Base-by-base conservation (phyloP, 1,139 yeast genomes). In the Debaryomyces nepalensis region DNA sequence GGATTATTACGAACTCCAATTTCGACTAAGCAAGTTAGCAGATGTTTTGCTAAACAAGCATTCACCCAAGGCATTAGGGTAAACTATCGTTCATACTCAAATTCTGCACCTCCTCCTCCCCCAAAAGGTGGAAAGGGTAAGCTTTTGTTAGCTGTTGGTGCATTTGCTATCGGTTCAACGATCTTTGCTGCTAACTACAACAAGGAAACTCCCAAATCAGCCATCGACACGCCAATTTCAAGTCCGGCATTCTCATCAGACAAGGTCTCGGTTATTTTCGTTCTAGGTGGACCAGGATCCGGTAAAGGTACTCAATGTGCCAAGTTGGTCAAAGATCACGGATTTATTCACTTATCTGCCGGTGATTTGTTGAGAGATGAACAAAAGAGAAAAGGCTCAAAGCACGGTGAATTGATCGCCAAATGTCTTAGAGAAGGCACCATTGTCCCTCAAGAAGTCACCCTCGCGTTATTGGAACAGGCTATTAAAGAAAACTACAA, bases 261-360 rank as follows among this genome's bases (percentile, higher is more conserved):
- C 30, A 80, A 84, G 44, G 79, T 87, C 23, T 80, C 87, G 23
- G 96, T 93, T 5, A 77, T 93, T 21, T 93, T 88, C 62, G 97
- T 93, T 5, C 78, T 93, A 29, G 96, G 96, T 24, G 89, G 91
- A 2, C 91, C 91, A 3, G 97, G 99, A 11, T 85, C 96, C 12
- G 99, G 99, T 31, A 93, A 93, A 61, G 99, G 99, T 44, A 93
- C 99, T 2, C 99, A 93, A 66, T 89, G 97, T 70, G 87, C 84
- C 32, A 86, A 80, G 57, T 75, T 93, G 45, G 97, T 93, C 33
- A 68, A 75, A 15, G 88, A 90, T 55, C 86, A 80, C 59, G 84
- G 86, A 10, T 93, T 91, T 62, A 82, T 87, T 29, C 99, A 93
- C 62, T 71, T 93, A 41, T 84, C 95, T 26, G 99, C 99, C 12